phyloP scores from a whole-genome alignment of 2,329 filamentous ascomycete species.

The Kalmusia sp. region DNA sequence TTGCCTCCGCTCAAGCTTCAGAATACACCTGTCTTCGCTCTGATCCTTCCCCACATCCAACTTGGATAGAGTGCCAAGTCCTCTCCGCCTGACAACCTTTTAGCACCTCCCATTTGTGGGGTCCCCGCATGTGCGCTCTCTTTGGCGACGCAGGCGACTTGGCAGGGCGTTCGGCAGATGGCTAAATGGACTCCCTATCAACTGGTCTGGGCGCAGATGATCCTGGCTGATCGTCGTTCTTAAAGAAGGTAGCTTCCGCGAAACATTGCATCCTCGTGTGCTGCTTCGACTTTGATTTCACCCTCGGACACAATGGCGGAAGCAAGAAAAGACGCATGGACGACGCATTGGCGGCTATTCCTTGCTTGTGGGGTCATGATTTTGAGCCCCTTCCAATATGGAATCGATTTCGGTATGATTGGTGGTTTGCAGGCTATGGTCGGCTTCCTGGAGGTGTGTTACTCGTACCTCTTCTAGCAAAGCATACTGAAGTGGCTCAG shows the following conservation, averaged over 20 bases:
- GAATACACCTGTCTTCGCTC: slow-evolving; percentile 7
- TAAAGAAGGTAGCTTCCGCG: not conserved
- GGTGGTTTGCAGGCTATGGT: slow-evolving; percentile 60
- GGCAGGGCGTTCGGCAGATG: slow-evolving; percentile 36
- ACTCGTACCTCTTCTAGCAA: not conserved
- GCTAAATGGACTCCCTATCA: slow-evolving; percentile 27
- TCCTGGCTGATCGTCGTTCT: slow-evolving; percentile 18
- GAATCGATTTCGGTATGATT: slow-evolving; percentile 60
- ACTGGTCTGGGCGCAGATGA: slow-evolving; percentile 25
- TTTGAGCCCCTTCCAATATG: slow-evolving; percentile 61
- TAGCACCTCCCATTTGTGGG: slow-evolving; percentile 31
- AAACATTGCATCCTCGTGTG: not conserved
- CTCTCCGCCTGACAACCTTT: slow-evolving; percentile 16
- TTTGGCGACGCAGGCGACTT: slow-evolving; percentile 20
- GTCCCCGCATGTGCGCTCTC: slow-evolving; percentile 23
- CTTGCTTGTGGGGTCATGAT: slow-evolving; percentile 58
- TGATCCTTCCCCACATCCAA: slow-evolving; percentile 34
- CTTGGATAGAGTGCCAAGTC: slow-evolving; percentile 28
- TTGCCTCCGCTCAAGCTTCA: not conserved
- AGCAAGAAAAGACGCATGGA: slow-evolving; percentile 32
- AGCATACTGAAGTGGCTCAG: slow-evolving; percentile 15
- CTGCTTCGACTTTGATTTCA: not conserved
- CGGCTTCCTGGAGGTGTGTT: slow-evolving; percentile 54
- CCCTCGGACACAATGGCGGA: slow-evolving; percentile 26
- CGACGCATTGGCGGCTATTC: slow-evolving; percentile 54